A percentile compares a stretch with the other conserved stretches of the same genome.
Evolutionary conservation across 768 basidiomycete species (phyloP).

Genomic region (Pleurotus ostreatus): DNA sequence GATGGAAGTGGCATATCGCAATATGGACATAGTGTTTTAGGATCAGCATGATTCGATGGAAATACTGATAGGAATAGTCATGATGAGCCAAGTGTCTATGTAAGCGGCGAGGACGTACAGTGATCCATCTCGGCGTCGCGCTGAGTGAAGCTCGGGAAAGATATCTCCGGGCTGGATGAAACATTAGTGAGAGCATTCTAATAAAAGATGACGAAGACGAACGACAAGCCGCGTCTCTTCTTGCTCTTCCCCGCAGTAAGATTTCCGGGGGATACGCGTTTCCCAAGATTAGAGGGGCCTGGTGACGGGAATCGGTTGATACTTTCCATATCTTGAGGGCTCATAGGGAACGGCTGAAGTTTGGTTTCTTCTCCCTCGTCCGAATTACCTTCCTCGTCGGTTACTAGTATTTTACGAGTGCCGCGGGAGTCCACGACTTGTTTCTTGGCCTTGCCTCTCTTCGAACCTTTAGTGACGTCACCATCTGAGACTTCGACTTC

Average conservation of each 20-base stretch:
- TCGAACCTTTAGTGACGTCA: background rate
- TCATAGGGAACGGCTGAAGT: conserved; percentile 45
- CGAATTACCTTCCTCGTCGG: conserved; percentile 3
- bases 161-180: background rate
- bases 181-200: background rate
- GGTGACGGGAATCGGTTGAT: conserved; percentile 26
- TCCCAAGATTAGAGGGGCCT: conserved; percentile 5
- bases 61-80: conserved; percentile 35
- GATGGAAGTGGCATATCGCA: conserved; percentile 70
- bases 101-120: background rate
- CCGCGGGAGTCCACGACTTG: background rate
- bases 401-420: background rate
- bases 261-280: conserved; percentile 9
- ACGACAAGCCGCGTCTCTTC: conserved; percentile 1
- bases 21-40: conserved; percentile 71
- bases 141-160: background rate
- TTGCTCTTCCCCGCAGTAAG: background rate
- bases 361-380: conserved; percentile 5
- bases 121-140: background rate
- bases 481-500: background rate
- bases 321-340: conserved; percentile 35
- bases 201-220: background rate
- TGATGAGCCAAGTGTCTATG: background rate
- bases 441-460: background rate
- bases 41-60: conserved; percentile 50